phyloP scores from a whole-genome alignment of 495 filamentous ascomycete genomes.

The Patellaria atrata region DNA sequence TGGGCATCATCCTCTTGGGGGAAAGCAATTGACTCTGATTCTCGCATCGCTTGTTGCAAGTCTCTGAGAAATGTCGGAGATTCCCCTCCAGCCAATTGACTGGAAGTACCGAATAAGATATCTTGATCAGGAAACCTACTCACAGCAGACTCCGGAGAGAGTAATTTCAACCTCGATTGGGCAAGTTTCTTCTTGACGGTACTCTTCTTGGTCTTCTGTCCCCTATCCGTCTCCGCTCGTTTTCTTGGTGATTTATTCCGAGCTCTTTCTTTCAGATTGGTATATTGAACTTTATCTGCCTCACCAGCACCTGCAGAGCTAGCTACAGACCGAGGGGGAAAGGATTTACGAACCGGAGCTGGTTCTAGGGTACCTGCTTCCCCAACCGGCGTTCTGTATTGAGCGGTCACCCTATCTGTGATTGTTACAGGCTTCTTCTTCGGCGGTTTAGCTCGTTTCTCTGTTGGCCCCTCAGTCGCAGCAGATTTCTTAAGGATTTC shows the following conservation, averaged over 20 bases:
- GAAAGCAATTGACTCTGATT: slow-evolving; percentile 32
- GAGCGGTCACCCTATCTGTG: slow-evolving; percentile 68
- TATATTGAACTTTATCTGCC: too few relatives aligned
- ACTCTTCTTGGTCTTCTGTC: slow-evolving; percentile 21
- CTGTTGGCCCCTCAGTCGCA: slow-evolving; percentile 9
- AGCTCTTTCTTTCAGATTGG: too few relatives aligned
- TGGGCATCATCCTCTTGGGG: slow-evolving; percentile 4
- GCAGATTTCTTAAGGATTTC: slow-evolving; percentile 11
- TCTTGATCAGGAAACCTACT: slow-evolving; percentile 58
- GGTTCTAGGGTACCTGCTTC: slow-evolving; percentile 8
- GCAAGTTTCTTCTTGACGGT: slow-evolving; percentile 30
- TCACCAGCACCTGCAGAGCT: too few relatives aligned
- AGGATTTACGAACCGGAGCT: slow-evolving; percentile 15
- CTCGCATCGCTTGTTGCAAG: slow-evolving; percentile 52
- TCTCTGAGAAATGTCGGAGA: slow-evolving; percentile 54
- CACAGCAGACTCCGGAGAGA: slow-evolving; percentile 60
- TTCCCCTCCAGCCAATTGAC: slow-evolving; percentile 67
- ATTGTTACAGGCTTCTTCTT: slow-evolving; percentile 72
- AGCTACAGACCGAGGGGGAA: slow-evolving; percentile 7
- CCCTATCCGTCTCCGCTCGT: too few relatives aligned
- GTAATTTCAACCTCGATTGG: too few relatives aligned
- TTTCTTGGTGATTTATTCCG: too few relatives aligned
- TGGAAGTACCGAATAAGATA: slow-evolving; percentile 84
- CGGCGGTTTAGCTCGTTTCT: slow-evolving; percentile 39
- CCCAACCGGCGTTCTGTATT: slow-evolving; percentile 37